Evolutionary conservation across 2,329 filamentous ascomycete species (phyloP).

Genomic region (Orbilia oligospora): DNA sequence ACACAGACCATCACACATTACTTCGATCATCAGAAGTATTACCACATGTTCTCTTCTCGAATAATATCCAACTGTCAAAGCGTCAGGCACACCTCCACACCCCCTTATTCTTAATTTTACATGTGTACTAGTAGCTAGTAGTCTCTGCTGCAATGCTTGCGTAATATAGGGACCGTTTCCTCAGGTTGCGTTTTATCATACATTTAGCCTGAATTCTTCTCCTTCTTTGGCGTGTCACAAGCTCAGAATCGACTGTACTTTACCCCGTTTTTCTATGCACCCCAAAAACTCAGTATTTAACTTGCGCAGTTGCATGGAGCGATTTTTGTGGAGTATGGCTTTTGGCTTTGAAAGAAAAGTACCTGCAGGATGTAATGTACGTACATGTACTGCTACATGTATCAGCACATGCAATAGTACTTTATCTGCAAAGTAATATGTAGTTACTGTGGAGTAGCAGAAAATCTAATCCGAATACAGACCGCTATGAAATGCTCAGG

Average conservation of each 20-base stretch:
- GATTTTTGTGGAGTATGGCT: constrained; percentile 9
- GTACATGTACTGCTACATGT: constrained; percentile 39
- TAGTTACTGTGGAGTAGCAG: constrained; percentile 16
- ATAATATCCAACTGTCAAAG: constrained; percentile 43
- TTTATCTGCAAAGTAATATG: constrained; percentile 25
- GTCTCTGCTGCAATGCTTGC: constrained; percentile 47
- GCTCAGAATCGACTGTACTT: constrained; percentile 17
- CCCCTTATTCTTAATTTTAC: constrained; percentile 27
- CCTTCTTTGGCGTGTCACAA: constrained; percentile 19
- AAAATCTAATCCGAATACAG: constrained; percentile 27
- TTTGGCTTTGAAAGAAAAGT: constrained; percentile 19
- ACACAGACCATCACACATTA: constrained; percentile 43
- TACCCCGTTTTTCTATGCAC: constrained; percentile 13
- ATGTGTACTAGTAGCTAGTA: background rate
- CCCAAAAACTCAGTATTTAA: background rate
- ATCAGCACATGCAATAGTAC: constrained; percentile 45
- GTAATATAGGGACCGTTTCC: constrained; percentile 48
- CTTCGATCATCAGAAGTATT: constrained; percentile 18
- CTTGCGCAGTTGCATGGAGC: background rate
- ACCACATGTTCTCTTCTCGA: constrained; percentile 28
- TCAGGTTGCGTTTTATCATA: constrained; percentile 48
- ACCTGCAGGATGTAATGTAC: constrained; percentile 45
- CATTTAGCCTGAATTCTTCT: constrained; percentile 51
- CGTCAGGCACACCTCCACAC: constrained; percentile 44
- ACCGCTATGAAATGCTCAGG: constrained; percentile 32